A percentile compares a stretch with the other conserved stretches of the same genome.
These are phyloP conservation scores for Coccomyxa subellipsoidea DNA, from an alignment of 163 green algal genomes.

Conservation along the genomic window DNA sequence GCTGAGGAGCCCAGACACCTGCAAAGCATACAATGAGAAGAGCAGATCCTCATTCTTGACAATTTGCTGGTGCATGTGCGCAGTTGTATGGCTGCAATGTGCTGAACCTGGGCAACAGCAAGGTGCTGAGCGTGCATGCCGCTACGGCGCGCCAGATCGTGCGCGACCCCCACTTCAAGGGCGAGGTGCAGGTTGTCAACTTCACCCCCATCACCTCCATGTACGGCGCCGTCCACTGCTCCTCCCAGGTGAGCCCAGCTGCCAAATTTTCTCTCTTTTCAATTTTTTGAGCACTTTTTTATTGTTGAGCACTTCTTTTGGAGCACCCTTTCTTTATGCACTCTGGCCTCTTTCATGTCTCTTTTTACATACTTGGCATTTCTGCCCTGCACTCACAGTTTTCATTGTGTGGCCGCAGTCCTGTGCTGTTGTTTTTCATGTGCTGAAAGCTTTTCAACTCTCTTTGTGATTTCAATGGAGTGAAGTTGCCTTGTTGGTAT, in stretches of 20 bases:
- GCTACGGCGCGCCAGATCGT: constrained; percentile 80
- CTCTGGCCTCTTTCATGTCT: too few species aligned
- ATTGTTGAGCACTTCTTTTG: too few species aligned
- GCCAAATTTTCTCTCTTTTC: neutral
- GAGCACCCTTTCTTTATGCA: too few species aligned
- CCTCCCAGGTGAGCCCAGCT: neutral
- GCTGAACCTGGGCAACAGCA: constrained; percentile 87
- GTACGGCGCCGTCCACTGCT: constrained; percentile 95
- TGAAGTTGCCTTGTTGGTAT: neutral
- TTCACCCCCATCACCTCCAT: constrained; percentile 93
- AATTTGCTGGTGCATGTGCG: neutral
- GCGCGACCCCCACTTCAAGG: constrained; percentile 66
- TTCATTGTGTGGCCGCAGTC: too few species aligned
- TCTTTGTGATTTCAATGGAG: neutral
- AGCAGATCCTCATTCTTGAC: too few species aligned
- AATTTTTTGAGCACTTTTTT: neutral
- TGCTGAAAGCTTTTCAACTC: neutral
- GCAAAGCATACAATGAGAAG: too few species aligned
- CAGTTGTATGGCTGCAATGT: constrained; percentile 92
- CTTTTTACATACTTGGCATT: too few species aligned
- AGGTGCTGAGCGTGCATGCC: constrained; percentile 84
- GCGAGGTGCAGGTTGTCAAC: constrained; percentile 77
- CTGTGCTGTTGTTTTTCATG: neutral
- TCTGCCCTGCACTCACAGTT: too few species aligned
- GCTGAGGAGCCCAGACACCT: too few species aligned